Evolutionary conservation across 2,329 filamentous ascomycete species (phyloP).

Genomic region (Epichloe gansuensis): DNA sequence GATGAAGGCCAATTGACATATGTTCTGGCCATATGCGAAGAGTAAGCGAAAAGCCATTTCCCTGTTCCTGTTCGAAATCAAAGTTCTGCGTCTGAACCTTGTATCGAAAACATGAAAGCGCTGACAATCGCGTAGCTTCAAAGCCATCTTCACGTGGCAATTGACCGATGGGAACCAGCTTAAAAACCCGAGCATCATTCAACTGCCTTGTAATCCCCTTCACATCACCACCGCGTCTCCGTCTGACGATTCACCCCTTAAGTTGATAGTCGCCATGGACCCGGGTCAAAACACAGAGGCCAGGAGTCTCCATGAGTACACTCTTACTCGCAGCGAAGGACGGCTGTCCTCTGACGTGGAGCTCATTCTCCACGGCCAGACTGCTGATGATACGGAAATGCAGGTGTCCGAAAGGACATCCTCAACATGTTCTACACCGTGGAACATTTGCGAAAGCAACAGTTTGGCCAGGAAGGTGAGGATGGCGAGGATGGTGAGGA

Average conservation of each 20-base stretch:
- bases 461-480: conserved; percentile 12
- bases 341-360: conserved; percentile 20
- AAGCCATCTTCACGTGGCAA: conserved; percentile 55
- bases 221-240: conserved; percentile 28
- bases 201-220: conserved; percentile 54
- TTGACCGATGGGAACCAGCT: conserved; percentile 37
- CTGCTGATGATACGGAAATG: conserved; percentile 21
- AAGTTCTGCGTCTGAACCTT: conserved; percentile 9
- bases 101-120: background rate
- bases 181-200: conserved; percentile 32
- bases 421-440: conserved; percentile 32
- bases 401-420: conserved; percentile 26
- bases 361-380: conserved; percentile 10
- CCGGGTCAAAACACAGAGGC: conserved; percentile 15
- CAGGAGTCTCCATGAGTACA: conserved; percentile 20
- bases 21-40: conserved; percentile 44
- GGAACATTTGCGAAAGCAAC: conserved; percentile 35
- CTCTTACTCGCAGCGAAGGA: conserved; percentile 19
- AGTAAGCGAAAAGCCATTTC: conserved; percentile 27
- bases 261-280: conserved; percentile 30
- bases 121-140: conserved; percentile 27
- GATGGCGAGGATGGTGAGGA: background rate
- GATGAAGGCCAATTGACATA: conserved; percentile 17
- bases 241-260: conserved; percentile 12
- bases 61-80: background rate